Evolutionary conservation across 192 early-diverging fungal genomes (phyloP), one percentile per base, ranked within the genome.

Genomic region (Chytriomyces hyalinus): DNA sequence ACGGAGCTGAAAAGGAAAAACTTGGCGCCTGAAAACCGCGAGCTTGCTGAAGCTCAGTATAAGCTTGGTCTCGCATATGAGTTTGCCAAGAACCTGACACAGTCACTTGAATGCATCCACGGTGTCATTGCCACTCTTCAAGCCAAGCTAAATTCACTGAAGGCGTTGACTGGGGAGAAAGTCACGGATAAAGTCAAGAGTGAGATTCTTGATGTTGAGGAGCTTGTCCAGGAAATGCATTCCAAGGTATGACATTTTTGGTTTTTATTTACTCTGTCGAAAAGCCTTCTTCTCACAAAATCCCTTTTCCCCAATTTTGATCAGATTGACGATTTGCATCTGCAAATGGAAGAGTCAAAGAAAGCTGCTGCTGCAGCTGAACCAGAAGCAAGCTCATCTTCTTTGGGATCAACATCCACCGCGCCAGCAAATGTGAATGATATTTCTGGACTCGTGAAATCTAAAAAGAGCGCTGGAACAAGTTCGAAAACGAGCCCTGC

Each of bases 11-110:
- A 93, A 72, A 69, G 81, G 76, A 67, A 71, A 10, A 67, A 78
- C 47, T 74, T 90, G 20, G 61, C 82, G 6, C 48, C 80, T 5
- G 88, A 89, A 22, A 79, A 92, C 73, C 81, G 91, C 49, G 84
- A 93, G 65, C 67, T 90, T 64, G 89, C 91, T 13, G 91, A 93
- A 70, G 87, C 89, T 15, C 90, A 92, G 78, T 93, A 90, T 70
- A 92, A 91, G 69, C 82, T 92, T 24, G 90, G 87, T 0, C 84
- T 93, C 47, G 91, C 91, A 24, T 76, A 91, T 10, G 91, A 92
- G 68, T 89, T 83, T 59, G 85, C 88, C 1, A 79, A 85, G 26
- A 70, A 83, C 48, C 73, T 83, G 10, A 81, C 82, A 10, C 79
- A 82, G 24, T 88, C 92, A 0, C 57, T 90, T 26, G 85, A 85